These are phyloP conservation scores for Puccinia sorghi DNA, from an alignment of 1,284 basidiomycete species.

Conservation along the genomic window DNA sequence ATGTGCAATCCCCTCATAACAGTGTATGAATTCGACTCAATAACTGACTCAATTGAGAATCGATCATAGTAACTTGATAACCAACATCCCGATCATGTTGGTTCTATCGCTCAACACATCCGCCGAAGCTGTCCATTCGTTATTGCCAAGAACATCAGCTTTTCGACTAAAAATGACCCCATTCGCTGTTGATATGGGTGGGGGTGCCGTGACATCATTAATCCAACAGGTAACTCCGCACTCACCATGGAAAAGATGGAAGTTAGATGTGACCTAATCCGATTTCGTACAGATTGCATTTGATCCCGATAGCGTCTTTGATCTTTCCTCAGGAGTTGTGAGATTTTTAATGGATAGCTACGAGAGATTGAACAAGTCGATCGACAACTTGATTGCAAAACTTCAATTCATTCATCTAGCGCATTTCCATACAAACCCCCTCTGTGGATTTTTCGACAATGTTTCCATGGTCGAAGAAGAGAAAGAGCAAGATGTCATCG, in stretches of 20 bases:
- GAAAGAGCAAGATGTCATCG: not conserved
- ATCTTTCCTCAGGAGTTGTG: conserved; percentile 36
- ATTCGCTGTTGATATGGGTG: conserved; percentile 43
- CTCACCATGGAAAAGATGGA: not conserved
- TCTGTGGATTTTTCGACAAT: conserved; percentile 23
- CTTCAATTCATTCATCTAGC: conserved; percentile 44
- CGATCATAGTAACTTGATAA: conserved; percentile 12
- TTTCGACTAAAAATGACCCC: conserved; percentile 31
- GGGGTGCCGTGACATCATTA: conserved; percentile 9
- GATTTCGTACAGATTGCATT: conserved; percentile 18
- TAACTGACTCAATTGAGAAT: not conserved
- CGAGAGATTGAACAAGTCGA: conserved; percentile 38
- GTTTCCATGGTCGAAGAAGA: conserved; percentile 2
- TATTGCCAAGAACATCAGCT: conserved; percentile 15
- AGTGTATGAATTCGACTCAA: not conserved
- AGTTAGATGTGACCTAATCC: not conserved
- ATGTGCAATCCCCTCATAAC: not conserved
- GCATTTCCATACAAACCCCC: conserved; percentile 39
- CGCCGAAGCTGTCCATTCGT: conserved; percentile 37
- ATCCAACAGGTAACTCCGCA: conserved; percentile 21
- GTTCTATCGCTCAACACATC: conserved; percentile 35
- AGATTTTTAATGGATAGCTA: conserved; percentile 24
- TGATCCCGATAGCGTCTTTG: conserved; percentile 34
- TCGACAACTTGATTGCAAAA: conserved; percentile 38
- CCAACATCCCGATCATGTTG: conserved; percentile 27